Conservation (phyloP, 1,284 basidiomycete species). For the Coniferiporia sulphurascens region DNA sequence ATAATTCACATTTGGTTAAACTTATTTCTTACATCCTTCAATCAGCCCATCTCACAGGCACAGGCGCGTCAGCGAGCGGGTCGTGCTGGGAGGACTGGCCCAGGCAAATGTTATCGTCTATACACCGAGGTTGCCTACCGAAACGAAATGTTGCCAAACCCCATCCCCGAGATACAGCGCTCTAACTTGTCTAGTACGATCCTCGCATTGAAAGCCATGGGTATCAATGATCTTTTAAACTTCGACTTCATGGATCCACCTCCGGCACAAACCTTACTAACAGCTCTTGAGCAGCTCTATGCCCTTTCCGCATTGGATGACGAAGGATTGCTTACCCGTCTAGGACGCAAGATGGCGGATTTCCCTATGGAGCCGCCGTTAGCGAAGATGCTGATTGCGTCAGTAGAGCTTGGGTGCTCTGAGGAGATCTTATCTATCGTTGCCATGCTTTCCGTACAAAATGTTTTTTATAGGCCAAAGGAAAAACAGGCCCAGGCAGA, state of each 20-base stretch:
- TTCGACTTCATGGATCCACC: slow-evolving; percentile 99
- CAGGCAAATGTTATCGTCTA: slow-evolving; percentile 96
- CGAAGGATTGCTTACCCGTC: slow-evolving; percentile 88
- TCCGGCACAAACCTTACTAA: slow-evolving; percentile 92
- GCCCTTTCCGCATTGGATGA: slow-evolving; percentile 95
- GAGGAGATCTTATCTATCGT: slow-evolving; percentile 97
- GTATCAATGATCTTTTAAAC: slow-evolving; percentile 94
- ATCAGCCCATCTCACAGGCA: slow-evolving; percentile 94
- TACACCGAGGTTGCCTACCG: slow-evolving; percentile 98
- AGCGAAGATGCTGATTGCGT: slow-evolving; percentile 99
- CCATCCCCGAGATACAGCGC: slow-evolving; percentile 96
- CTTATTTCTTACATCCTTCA: not conserved
- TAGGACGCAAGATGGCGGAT: slow-evolving; percentile 99
- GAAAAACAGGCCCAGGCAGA: slow-evolving; percentile 99
- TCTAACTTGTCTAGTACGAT: slow-evolving; percentile 94
- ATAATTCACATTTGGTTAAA: not conserved
- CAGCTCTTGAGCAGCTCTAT: slow-evolving; percentile 90
- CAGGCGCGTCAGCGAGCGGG: slow-evolving; percentile 94
- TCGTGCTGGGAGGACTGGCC: slow-evolving; percentile 95
- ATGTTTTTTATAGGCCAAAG: slow-evolving; percentile 96
- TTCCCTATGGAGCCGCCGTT: slow-evolving; percentile 96
- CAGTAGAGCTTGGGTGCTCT: slow-evolving; percentile 93
- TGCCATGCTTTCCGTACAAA: slow-evolving; percentile 96
- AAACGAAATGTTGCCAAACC: slow-evolving; percentile 98
- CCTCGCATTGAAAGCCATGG: slow-evolving; percentile 97